phyloP scores from a whole-genome alignment of 345 rosid genomes.

The Hibiscus trionum region DNA sequence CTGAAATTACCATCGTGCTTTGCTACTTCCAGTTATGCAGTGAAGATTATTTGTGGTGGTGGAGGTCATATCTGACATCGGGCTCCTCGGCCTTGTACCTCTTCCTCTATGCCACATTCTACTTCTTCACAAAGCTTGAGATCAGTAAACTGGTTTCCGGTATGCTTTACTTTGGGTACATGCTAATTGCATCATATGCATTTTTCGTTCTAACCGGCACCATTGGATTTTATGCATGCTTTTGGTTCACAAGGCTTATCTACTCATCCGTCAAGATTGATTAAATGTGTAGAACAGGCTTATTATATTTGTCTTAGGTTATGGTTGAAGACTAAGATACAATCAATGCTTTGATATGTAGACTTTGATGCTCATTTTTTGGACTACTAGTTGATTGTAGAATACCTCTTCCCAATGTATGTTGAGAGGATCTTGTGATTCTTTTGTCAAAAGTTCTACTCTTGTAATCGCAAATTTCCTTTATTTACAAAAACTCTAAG shows the following conservation, averaged over 20 bases:
- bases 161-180: conserved; percentile 62
- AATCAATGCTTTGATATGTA: conserved; percentile 29
- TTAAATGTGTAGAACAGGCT: conserved; percentile 12
- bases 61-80: conserved; percentile 78
- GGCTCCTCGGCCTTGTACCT: conserved; percentile 75
- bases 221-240: conserved; percentile 69
- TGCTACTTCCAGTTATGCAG: conserved; percentile 84
- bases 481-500: not conserved
- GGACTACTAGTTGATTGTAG: conserved; percentile 7
- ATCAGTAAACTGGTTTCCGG: conserved; percentile 64
- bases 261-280: conserved; percentile 81
- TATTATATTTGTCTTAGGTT: conserved; percentile 11
- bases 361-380: conserved; percentile 28
- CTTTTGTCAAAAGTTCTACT: not conserved
- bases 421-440: conserved; percentile 11
- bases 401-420: conserved; percentile 9
- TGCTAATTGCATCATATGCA: conserved; percentile 66
- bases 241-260: conserved; percentile 78
- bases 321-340: conserved; percentile 19
- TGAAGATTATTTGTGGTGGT: conserved; percentile 83
- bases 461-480: not conserved
- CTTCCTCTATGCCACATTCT: conserved; percentile 63
- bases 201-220: conserved; percentile 68
- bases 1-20: conserved; percentile 68
- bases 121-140: conserved; percentile 81